Evolutionary conservation across 306 rosid species (phyloP).

Genomic region (Prunus dulcis): DNA sequence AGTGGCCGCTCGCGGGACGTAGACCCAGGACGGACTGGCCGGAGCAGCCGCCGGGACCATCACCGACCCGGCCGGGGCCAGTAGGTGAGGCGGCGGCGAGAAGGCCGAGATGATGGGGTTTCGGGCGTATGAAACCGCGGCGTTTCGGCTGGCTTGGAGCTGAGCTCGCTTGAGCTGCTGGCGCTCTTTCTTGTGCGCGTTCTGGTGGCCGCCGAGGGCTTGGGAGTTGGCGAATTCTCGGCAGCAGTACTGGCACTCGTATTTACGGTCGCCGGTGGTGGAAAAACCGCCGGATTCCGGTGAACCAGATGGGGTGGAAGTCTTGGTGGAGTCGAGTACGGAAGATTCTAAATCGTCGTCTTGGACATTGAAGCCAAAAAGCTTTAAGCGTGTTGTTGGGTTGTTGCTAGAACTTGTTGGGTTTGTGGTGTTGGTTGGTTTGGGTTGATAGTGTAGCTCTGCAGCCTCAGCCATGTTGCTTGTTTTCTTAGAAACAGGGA

Average conservation of each 20-base stretch:
- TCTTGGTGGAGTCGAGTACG: constrained; percentile 42
- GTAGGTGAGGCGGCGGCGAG: constrained; percentile 78
- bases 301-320: constrained; percentile 59
- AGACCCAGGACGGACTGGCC: constrained; percentile 62
- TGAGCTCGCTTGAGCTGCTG: constrained; percentile 91
- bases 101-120: constrained; percentile 94
- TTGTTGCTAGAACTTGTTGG: background rate
- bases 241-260: constrained; percentile 94
- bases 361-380: constrained; percentile 77
- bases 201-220: constrained; percentile 97
- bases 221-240: constrained; percentile 95
- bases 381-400: constrained; percentile 59
- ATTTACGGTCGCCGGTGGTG: constrained; percentile 70
- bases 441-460: constrained; percentile 48
- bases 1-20: constrained; percentile 56
- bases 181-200: constrained; percentile 97
- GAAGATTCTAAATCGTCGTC: constrained; percentile 55
- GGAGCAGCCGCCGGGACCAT: constrained; percentile 38
- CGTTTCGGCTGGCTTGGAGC: constrained; percentile 75
- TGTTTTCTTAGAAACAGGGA: constrained; percentile 10
- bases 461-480: constrained; percentile 34
- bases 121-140: constrained; percentile 73
- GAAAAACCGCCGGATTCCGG: constrained; percentile 59
- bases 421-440: constrained; percentile 22
- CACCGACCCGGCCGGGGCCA: constrained; percentile 56